Percentiles rank a stretch among this genome's conserved stretches.
Conservation (phyloP, 1,139 yeast species). For the Debaryomyces sp. region DNA sequence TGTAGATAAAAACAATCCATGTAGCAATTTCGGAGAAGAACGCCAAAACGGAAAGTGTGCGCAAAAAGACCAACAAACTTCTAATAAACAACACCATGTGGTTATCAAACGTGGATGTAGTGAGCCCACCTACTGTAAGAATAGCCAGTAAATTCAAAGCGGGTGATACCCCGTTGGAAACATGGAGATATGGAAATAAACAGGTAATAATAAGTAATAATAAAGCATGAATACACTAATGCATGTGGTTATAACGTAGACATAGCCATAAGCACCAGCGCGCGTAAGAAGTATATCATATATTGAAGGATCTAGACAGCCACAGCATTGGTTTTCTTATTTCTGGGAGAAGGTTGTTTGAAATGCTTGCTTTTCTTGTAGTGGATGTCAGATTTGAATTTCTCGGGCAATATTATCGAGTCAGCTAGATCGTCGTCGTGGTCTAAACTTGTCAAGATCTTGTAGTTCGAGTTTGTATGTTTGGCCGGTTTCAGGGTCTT, state of each 20-base stretch:
- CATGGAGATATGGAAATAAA: not conserved
- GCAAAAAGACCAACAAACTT: not conserved
- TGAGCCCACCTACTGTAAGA: not conserved
- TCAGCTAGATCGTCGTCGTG: not conserved
- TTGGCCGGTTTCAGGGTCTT: conserved; percentile 11
- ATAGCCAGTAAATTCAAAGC: not conserved
- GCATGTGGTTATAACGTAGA: not conserved
- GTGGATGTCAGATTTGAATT: conserved; percentile 22
- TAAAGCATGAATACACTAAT: not conserved
- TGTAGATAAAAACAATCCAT: not conserved
- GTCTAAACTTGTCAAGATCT: not conserved
- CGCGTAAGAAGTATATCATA: not conserved
- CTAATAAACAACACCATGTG: not conserved
- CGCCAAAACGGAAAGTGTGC: not conserved
- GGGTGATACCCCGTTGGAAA: not conserved
- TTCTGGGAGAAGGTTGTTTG: conserved; percentile 14
- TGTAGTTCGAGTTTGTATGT: conserved; percentile 8
- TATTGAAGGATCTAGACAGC: not conserved
- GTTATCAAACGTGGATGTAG: not conserved
- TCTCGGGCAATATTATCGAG: conserved; percentile 15
- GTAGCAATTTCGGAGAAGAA: not conserved
- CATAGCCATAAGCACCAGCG: not conserved
- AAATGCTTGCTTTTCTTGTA: conserved; percentile 21
- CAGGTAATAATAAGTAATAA: not conserved
- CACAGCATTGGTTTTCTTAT: conserved; percentile 10